Base-by-base conservation (phyloP, 306 rosid genomes). In the Vachellia collinsii region DNA sequence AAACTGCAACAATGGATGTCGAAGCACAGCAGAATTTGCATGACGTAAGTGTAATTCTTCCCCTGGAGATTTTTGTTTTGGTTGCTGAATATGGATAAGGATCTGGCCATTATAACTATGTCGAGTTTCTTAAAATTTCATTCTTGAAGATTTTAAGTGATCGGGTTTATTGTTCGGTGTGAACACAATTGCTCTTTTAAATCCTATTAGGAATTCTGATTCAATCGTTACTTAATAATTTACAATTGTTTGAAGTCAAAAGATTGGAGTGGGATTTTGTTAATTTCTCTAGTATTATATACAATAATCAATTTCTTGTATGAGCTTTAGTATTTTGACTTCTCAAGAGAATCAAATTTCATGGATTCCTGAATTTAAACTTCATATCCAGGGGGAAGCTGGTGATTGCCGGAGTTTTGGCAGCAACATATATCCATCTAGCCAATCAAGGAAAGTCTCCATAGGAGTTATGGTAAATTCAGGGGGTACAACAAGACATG, bases 371-470 rank as follows among this genome's bases (percentile, higher is more conserved):
- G 66, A 71, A 80, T 80, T 80, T 39, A 42, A 77, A 75, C 48
- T 16, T n/a, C 65, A 20, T 85, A 64, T 87, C 74, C 91, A 95
- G 99, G 93, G 80, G 70, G 89, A 38, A 80, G 61, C 62, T 34
- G 88, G 90, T 70, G 90, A 86, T 42, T 71, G 87, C 81, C 82
- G 91, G 84, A 91, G 94, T 85, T 87, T 87, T 50, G 91, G 93
- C 70, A 89, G 93, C 89, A 88, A 84, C 66, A 80, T 83, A 75
- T 81, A 76, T 76, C 93, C 88, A 5, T 88, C 90, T 65, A 89
- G 92, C 88, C 97, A 91, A 83, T 86, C 93, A 44, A 89, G 99
- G 87, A 95, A 95, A 89, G 89, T 95, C 70, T 95, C 99, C 20
- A 86, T 92, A 42, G 99, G 99, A 86, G 77, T 95, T 80, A 68